Conservation (phyloP, 768 basidiomycete genomes). For the Naematelia aurantialba region DNA sequence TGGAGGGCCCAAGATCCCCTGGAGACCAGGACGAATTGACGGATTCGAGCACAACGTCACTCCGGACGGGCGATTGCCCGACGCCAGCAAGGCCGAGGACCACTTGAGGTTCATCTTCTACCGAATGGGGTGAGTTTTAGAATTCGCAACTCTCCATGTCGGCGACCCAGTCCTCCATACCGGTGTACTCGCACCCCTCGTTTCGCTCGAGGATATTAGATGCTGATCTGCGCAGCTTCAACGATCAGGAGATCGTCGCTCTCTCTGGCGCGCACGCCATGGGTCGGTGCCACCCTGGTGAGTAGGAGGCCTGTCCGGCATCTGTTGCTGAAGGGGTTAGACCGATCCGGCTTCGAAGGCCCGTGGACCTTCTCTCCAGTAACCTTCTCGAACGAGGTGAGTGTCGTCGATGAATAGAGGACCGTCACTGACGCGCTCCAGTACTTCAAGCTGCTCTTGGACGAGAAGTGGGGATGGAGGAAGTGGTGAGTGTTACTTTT, state of each 20-base stretch:
- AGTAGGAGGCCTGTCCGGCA: conserved; percentile 16
- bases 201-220: not conserved
- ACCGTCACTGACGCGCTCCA: not conserved
- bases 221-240: conserved; percentile 57
- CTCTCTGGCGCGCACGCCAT: conserved; percentile 92
- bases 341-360: conserved; percentile 50
- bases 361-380: conserved; percentile 75
- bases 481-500: conserved; percentile 66
- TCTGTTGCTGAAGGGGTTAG: conserved; percentile 13
- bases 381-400: conserved; percentile 41
- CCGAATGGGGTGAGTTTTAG: conserved; percentile 69
- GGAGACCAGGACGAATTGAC: conserved; percentile 90
- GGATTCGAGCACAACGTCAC: conserved; percentile 63
- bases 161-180: not conserved
- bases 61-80: conserved; percentile 54
- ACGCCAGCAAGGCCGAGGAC: conserved; percentile 74
- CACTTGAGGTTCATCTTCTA: conserved; percentile 86
- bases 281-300: conserved; percentile 86
- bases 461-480: conserved; percentile 86
- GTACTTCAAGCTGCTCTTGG: conserved; percentile 64
- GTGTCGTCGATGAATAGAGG: conserved; percentile 50
- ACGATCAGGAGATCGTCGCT: conserved; percentile 95
- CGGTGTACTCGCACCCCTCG: not conserved
- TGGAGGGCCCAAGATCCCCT: conserved; percentile 85
- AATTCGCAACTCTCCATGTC: not conserved